Evolutionary conservation across 306 rosid genomes (phyloP), one percentile per base, ranked within the genome.

Genomic region (Lablab purpureus): DNA sequence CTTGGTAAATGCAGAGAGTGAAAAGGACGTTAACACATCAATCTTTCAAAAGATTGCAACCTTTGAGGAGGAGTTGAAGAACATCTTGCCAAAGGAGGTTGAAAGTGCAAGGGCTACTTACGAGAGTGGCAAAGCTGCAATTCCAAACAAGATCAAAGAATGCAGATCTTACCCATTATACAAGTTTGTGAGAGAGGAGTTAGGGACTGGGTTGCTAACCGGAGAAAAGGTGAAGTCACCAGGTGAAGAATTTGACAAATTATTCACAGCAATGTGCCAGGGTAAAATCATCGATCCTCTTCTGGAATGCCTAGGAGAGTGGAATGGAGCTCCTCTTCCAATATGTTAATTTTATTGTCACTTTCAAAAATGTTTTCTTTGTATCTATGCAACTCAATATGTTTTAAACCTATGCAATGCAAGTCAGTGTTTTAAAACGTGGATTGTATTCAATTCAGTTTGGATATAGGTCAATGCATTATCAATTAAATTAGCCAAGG

Each of bases 291-390:
- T 94, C 46, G 98, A 94, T 62, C 94, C 98, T 8, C 89, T 94
- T 80, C 18, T 94, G 2, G 93, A 84, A 13, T 94, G 98, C 73
- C 87, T 91, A 41, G 82, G 77, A 4, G 91, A 84, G 10, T 94
- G 98, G 98, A 94, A 89, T 10, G 97, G 98, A 37, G 87, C 89
- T 21, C 98, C 98, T 41, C 86, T 94, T 80, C 97, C 98, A 7
- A 84, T 93, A 14, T 90, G 84, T 41, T 93, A 91, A 81, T 28
- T 41, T 74, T 37, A 28, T 2, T 7, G 4, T 46, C 6, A 4
- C n/a, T 32, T 43, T 1, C 54, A 6, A 86, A 32, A 32, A 63
- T 63, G 14, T 34, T 21, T 56, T 52, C 58, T 7, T 73, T 73
- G 62, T 67, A 32, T 30, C 22, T 19, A 19, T n/a, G 10, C 19